Base-by-base conservation (phyloP, 495 filamentous ascomycete genomes). In the Parachaetomium inaequale region DNA sequence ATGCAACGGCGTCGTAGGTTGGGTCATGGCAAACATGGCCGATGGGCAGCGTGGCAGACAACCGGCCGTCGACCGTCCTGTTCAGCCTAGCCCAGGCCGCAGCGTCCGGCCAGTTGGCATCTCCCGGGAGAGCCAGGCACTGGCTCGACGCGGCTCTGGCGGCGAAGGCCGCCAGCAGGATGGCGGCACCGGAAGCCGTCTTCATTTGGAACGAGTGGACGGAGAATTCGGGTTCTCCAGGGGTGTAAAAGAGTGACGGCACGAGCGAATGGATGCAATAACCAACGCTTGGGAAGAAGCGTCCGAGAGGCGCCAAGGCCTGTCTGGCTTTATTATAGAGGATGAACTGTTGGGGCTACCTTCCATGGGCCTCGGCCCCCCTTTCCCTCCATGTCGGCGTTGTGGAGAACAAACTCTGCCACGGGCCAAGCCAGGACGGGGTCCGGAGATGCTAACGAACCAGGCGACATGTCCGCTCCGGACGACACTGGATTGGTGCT, bases 11-110 rank as follows among this genome's bases (percentile, higher is more conserved):
- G 31, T 70, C 42, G 58, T 63, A 72, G n/a, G 34, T 31, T 2
- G 60, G 52, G 21, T 69, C 49, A 26, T 81, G 82, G 62, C 81
- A 84, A 3, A 76, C 65, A 0, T 72, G 68, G 7, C 72, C 81
- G 25, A 80, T 52, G 12, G 81, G 82, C 2, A 78, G 70, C 3
- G 79, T 79, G 43, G 78, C 73, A 25, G 79, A 72, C 0, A 84
- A 71, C 4, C 71, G 62, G 25, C 77, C 77, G 3, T 65, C 70
- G 3, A 79, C 63, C n/a, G 76, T 66, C 2, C 59, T 17, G 60
- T 82, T 77, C 4, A 84, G 68, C 4, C 64, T 12, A 0, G 46
- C 42, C 80, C 81, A 84, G 4, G 66, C 46, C 2, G 42, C 21
- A 0, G 34, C 40, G 38, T 26, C 29, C 3, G 58, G 49, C 58